These are phyloP conservation scores for Afroboletus lepidellus DNA, from an alignment of 1,284 basidiomycete genomes.

Conservation along the genomic window DNA sequence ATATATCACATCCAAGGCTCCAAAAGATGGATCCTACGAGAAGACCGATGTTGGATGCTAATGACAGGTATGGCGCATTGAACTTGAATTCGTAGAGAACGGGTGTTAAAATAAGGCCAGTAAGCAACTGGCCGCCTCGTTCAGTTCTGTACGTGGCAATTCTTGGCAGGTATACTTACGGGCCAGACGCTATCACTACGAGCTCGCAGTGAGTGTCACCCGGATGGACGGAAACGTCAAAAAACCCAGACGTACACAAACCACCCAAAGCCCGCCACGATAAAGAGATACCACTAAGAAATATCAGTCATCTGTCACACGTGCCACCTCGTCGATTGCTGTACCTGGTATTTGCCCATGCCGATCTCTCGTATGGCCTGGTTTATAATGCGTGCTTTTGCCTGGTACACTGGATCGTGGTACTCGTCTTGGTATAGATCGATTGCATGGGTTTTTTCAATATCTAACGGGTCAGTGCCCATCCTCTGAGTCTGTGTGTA, in stretches of 20 bases:
- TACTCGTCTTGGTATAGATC: constrained; percentile 45
- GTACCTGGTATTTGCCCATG: constrained; percentile 68
- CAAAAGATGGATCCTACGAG: constrained; percentile 65
- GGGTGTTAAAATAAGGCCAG: constrained; percentile 55
- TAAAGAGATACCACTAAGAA: constrained; percentile 53
- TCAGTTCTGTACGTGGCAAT: not conserved
- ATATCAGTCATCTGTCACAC: not conserved
- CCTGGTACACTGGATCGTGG: constrained; percentile 53
- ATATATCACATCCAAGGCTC: constrained; percentile 63
- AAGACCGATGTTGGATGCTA: constrained; percentile 61
- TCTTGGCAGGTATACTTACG: constrained; percentile 37
- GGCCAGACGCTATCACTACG: constrained; percentile 50
- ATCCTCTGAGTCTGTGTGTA: too few relatives aligned
- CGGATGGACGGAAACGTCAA: not conserved
- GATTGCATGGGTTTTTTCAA: not conserved
- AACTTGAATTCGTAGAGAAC: constrained; percentile 58
- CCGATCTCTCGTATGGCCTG: constrained; percentile 60
- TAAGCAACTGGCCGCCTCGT: constrained; percentile 40
- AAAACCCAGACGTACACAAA: constrained; percentile 50
- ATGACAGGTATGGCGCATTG: constrained; percentile 52
- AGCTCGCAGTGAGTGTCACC: not conserved
- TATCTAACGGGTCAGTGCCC: too few relatives aligned
- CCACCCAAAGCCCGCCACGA: constrained; percentile 70
- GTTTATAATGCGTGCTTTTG: constrained; percentile 58
- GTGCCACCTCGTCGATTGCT: constrained; percentile 5